Base-by-base conservation (phyloP, 306 rosid genomes). In the Argentina anserina region DNA sequence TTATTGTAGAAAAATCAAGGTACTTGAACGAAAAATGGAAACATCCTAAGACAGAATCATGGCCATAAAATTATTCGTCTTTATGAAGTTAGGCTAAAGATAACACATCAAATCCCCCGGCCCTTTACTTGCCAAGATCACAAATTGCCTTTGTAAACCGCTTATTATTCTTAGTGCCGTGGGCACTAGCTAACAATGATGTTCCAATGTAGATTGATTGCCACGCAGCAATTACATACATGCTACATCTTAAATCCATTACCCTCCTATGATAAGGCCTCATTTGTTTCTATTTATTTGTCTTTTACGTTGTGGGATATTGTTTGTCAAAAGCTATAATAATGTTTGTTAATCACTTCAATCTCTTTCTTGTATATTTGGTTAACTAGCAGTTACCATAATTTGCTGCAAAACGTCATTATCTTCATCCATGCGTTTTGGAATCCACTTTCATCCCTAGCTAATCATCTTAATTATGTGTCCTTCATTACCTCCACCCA, bases 31-130 rank as follows among this genome's bases (percentile, higher is more conserved):
- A 68, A 43, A 64, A 84, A 80, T 63, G 70, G 75, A 86, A 83
- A 85, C 82, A 83, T 85, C 76, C 82, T 70, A 71, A 64, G 65
- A 80, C 85, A 83, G 70, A 79, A 79, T 80, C 59, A 86, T 84
- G 82, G 73, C 74, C 53, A 20, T 78, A 73, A 70, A 73, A 74
- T 76, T 75, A 59, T 73, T 47, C 72, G 52, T 73, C 62, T 72
- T 75, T 18, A 18, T 17, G 65, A 71, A 40, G 72, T 72, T 74
- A 58, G 71, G 73, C 46, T 56, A 62, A 55, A 20, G 40, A 5
- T 81, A 69, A 60, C 72, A 62, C 50, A 58, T 62, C 65, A 77
- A 82, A 75, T 77, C 82, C 72, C 72, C 34, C n/a, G n/a, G n/a
- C n/a, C n/a, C n/a, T n/a, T 34, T 21, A 18, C 79, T 86, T 76